These are phyloP conservation scores for Plectosphaerella cucumerina DNA, from an alignment of 2,329 filamentous ascomycete species.

Conservation along the genomic window DNA sequence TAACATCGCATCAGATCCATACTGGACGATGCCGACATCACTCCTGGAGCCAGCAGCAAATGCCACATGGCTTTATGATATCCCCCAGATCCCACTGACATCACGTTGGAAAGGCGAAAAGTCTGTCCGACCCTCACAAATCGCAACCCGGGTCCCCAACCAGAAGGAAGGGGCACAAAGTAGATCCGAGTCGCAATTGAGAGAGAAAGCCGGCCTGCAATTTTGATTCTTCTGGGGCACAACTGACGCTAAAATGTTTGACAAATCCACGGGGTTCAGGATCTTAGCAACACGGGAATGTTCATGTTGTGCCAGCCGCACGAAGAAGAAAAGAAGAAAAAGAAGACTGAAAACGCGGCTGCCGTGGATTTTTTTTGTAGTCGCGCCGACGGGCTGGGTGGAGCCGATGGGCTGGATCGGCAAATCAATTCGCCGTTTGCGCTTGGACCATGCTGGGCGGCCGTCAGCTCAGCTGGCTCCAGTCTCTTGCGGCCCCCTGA, in stretches of 20 bases:
- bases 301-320: constrained; percentile 73
- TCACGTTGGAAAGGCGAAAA: constrained; percentile 2
- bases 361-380: constrained; percentile 3
- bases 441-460: no score
- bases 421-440: no score
- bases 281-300: constrained; percentile 79
- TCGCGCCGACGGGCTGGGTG: background rate
- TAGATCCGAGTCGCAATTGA: constrained; percentile 7
- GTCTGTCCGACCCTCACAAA: constrained; percentile 4
- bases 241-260: constrained; percentile 63
- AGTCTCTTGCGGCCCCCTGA: no score
- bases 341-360: constrained; percentile 17
- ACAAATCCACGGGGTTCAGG: constrained; percentile 48
- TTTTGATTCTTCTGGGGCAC: constrained; percentile 73
- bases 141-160: background rate
- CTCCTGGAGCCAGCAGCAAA: background rate
- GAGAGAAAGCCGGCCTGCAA: constrained; percentile 64
- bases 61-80: background rate
- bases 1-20: background rate
- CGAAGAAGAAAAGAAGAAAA: constrained; percentile 58
- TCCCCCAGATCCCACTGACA: constrained; percentile 11
- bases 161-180: constrained; percentile 17
- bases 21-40: background rate
- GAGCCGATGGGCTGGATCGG: background rate
- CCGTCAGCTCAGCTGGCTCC: no score